These are phyloP conservation scores for Colletotrichum trifolii DNA, from an alignment of 2,329 filamentous ascomycete genomes.

Conservation along the genomic window DNA sequence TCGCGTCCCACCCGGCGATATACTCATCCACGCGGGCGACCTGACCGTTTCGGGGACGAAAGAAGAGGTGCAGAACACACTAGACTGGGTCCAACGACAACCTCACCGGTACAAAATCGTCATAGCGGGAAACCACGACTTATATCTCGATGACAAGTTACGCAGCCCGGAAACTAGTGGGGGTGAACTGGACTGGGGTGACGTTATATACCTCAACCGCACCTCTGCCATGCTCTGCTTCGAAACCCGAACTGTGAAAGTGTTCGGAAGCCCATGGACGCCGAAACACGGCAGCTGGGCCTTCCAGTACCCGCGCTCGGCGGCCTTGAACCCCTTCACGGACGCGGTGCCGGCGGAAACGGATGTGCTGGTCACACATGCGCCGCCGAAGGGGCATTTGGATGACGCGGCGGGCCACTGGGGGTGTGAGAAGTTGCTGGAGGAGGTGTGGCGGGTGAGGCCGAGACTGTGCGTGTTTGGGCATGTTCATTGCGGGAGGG, in stretches of 20 bases:
- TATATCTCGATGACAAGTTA: conserved; percentile 43
- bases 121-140: conserved; percentile 59
- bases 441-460: conserved; percentile 44
- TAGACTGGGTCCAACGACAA: conserved; percentile 55
- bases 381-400: conserved; percentile 49
- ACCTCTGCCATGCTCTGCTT: conserved; percentile 35
- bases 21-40: conserved; percentile 61
- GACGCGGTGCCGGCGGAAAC: conserved; percentile 39
- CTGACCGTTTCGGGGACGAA: conserved; percentile 57
- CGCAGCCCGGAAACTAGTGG: conserved; percentile 1
- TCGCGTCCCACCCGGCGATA: conserved; percentile 52
- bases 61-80: conserved; percentile 50
- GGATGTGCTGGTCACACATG: conserved; percentile 54
- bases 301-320: conserved; percentile 51
- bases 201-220: conserved; percentile 42
- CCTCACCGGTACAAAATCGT: conserved; percentile 56
- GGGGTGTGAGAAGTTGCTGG: conserved; percentile 45
- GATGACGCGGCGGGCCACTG: conserved; percentile 44
- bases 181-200: conserved; percentile 39
- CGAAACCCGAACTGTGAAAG: conserved; percentile 36
- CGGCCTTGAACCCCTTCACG: conserved; percentile 43
- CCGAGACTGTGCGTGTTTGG: conserved; percentile 52
- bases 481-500: conserved; percentile 50
- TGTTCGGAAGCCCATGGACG: conserved; percentile 51
- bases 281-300: conserved; percentile 50